These are phyloP conservation scores for Phlyctochytrium bullatum DNA, from an alignment of 192 early-diverging fungal species.

Conservation along the genomic window DNA sequence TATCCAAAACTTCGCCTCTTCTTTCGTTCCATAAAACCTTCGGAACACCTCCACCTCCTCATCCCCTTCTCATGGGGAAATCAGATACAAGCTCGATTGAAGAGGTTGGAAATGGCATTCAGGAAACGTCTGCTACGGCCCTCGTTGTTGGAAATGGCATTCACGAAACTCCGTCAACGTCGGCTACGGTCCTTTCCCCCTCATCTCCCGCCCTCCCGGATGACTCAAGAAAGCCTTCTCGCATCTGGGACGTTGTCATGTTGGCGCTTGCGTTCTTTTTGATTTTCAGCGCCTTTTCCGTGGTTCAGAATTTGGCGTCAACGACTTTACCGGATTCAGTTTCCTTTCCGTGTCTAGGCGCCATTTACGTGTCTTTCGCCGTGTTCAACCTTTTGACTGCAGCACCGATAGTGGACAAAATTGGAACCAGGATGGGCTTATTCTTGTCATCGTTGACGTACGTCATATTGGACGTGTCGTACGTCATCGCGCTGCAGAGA, in stretches of 20 bases:
- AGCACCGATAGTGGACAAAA: constrained; percentile 15
- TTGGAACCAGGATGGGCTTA: constrained; percentile 16
- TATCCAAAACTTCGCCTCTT: too few species aligned
- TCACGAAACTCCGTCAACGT: too few species aligned
- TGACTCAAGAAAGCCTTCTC: too few species aligned
- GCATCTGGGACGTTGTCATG: constrained; percentile 14
- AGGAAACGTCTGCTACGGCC: too few species aligned
- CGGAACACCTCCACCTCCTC: too few species aligned
- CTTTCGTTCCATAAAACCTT: too few species aligned
- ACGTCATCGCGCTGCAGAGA: constrained; percentile 9
- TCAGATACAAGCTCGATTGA: too few species aligned
- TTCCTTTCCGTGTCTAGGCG: constrained; percentile 13
- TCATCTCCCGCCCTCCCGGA: too few species aligned
- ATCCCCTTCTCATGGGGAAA: too few species aligned
- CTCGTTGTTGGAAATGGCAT: too few species aligned
- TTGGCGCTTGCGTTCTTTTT: constrained; percentile 26
- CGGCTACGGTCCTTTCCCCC: too few species aligned
- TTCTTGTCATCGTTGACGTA: constrained; percentile 23
- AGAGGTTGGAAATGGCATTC: too few species aligned
- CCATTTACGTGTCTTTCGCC: constrained; percentile 21
- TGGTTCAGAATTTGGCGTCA: constrained; percentile 21
- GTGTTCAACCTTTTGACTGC: constrained; percentile 23
- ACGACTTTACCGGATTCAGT: constrained; percentile 17
- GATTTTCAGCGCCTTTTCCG: constrained; percentile 22
- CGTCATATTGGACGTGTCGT: constrained; percentile 7